phyloP scores from a whole-genome alignment of 352 stramenopile genomes.

The Phytophthora sp. region DNA sequence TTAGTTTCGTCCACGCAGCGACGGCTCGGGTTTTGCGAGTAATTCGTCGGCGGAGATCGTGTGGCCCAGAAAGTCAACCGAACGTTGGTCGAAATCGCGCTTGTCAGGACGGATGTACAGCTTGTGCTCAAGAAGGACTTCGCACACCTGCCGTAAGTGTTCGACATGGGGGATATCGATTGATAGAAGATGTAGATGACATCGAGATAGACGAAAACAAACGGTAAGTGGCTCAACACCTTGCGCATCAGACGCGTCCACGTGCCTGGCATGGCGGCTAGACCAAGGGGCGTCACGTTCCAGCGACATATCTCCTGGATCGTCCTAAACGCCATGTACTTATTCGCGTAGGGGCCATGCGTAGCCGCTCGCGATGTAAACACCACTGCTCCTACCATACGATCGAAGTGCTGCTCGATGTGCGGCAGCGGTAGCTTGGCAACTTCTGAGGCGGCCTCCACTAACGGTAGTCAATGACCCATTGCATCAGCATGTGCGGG shows the following conservation, averaged over 20 bases:
- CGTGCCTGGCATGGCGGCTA: slow-evolving; percentile 34
- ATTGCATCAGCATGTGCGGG: too few species aligned
- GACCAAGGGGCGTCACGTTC: slow-evolving; percentile 40
- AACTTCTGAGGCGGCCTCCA: not conserved
- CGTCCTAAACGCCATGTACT: slow-evolving; percentile 36
- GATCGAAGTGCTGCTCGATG: slow-evolving; percentile 10
- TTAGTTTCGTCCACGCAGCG: slow-evolving; percentile 7
- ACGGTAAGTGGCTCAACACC: not conserved
- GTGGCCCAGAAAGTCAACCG: slow-evolving; percentile 37
- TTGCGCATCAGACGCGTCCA: slow-evolving; percentile 25
- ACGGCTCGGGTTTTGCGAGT: slow-evolving; percentile 31
- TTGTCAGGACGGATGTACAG: slow-evolving; percentile 29
- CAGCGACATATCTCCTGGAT: slow-evolving; percentile 41
- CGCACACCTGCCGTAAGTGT: slow-evolving; percentile 29
- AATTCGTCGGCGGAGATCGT: slow-evolving; percentile 24
- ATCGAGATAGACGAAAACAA: slow-evolving; percentile 40
- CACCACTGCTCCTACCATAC: slow-evolving; percentile 4
- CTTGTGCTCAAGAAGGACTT: slow-evolving; percentile 21
- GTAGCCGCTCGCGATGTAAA: slow-evolving; percentile 34
- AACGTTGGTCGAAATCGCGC: slow-evolving; percentile 8
- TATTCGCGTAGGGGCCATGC: not conserved
- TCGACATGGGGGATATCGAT: slow-evolving; percentile 12
- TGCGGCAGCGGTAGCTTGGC: slow-evolving; percentile 8
- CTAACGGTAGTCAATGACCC: slow-evolving; percentile 1
- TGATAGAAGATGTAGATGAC: slow-evolving; percentile 38